These are phyloP conservation scores for Erythrobasidium hasegawianum DNA, from an alignment of 1,284 basidiomycete species.

Conservation along the genomic window DNA sequence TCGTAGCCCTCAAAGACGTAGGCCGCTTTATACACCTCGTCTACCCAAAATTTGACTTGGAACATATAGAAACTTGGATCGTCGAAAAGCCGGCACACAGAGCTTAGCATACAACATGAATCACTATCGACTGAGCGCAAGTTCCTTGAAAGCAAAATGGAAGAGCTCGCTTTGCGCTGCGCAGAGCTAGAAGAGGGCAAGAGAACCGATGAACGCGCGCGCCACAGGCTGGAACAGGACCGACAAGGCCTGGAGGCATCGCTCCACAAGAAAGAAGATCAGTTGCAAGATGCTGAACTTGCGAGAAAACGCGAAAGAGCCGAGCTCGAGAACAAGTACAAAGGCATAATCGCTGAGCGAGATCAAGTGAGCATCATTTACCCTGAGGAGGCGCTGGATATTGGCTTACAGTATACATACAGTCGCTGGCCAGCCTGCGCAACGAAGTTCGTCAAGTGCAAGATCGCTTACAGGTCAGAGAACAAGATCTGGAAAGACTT, in stretches of 20 bases:
- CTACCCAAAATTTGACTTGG: too few species aligned
- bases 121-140: slow-evolving; percentile 41
- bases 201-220: slow-evolving; percentile 37
- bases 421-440: slow-evolving; percentile 46
- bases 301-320: slow-evolving; percentile 50
- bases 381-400: background rate
- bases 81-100: slow-evolving; percentile 41
- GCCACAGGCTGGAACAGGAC: slow-evolving; percentile 49
- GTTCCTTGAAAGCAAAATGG: slow-evolving; percentile 57
- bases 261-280: slow-evolving; percentile 56
- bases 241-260: slow-evolving; percentile 66
- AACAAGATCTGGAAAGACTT: slow-evolving; percentile 68
- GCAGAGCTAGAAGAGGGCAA: slow-evolving; percentile 47
- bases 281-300: slow-evolving; percentile 45
- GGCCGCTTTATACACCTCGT: slow-evolving; percentile 39
- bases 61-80: slow-evolving; percentile 65
- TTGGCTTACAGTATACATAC: slow-evolving; percentile 28
- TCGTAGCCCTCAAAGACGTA: slow-evolving; percentile 73
- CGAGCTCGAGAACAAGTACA: slow-evolving; percentile 51
- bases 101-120: slow-evolving; percentile 44
- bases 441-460: slow-evolving; percentile 52
- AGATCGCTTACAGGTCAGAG: slow-evolving; percentile 61
- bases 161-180: slow-evolving; percentile 68
- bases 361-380: slow-evolving; percentile 42
- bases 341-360: slow-evolving; percentile 49